phyloP scores from a whole-genome alignment of 2,329 filamentous ascomycete genomes.

The Cytospora schulzeri region DNA sequence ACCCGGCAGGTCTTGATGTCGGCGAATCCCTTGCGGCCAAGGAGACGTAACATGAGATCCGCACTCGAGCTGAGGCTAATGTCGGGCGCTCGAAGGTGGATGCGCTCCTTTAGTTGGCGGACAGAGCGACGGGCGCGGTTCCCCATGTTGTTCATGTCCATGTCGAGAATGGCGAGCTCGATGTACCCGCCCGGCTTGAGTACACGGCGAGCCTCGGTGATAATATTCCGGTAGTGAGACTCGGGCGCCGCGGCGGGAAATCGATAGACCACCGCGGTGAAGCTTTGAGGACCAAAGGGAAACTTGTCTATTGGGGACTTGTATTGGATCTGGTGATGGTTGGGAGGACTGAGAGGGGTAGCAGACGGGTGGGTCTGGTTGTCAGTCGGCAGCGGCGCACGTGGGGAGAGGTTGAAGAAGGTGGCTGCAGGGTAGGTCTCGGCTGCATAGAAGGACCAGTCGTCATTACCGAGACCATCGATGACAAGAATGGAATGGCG shows the following conservation, averaged over 20 bases:
- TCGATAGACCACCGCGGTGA: conserved; percentile 74
- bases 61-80: conserved; percentile 62
- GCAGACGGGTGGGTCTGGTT: conserved; percentile 45
- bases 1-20: conserved; percentile 76
- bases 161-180: conserved; percentile 76
- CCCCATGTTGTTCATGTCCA: conserved; percentile 83
- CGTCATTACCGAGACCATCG: conserved; percentile 82
- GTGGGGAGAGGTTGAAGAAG: conserved; percentile 74
- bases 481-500: conserved; percentile 72
- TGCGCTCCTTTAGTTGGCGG: conserved; percentile 70
- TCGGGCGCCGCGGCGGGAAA: conserved; percentile 74
- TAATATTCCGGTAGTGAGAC: conserved; percentile 67
- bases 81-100: conserved; percentile 62
- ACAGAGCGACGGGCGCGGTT: conserved; percentile 68
- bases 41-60: conserved; percentile 64
- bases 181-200: conserved; percentile 77
- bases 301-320: conserved; percentile 64
- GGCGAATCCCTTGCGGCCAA: conserved; percentile 70
- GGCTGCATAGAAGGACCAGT: conserved; percentile 86
- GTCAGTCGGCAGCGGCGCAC: conserved; percentile 52
- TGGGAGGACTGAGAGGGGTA: conserved; percentile 62
- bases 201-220: conserved; percentile 76
- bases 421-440: conserved; percentile 75
- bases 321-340: conserved; percentile 77
- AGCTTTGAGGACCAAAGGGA: conserved; percentile 75